Evolutionary conservation across 1,284 basidiomycete genomes (phyloP), one percentile per base, ranked within the genome.

Genomic region (Sporisorium graminicola): DNA sequence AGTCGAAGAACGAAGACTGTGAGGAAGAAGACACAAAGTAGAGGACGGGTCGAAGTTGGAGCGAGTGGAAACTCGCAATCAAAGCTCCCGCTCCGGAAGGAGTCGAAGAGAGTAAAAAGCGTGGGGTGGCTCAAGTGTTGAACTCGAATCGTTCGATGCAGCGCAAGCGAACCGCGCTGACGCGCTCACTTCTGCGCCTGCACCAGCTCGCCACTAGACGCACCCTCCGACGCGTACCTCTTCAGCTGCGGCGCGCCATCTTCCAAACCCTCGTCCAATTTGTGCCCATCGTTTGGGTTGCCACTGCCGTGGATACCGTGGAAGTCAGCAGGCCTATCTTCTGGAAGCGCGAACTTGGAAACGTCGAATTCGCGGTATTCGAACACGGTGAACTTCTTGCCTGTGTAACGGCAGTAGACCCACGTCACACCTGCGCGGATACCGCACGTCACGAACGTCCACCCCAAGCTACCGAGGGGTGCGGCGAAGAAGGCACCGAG

Each of bases 401-500:
- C 77, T 20, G 66, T 80, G 47, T 60, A 51, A 9, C 55, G 53
- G 56, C 71, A 78, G 63, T 61, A 75, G 13, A 79, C 29, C 56
- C 64, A 82, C 31, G 54, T 69, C 2, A 63, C 33, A 4, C 37
- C 63, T 4, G 79, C 66, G 5, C 84, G 62, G 33, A 79, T 40
- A 6, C 46, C 81, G 22, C 74, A 77, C 4, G 79, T 77, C 9
- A 58, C 80, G 58, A 83, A 80, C 3, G 81, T 77, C 59, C 77
- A 85, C 24, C 82, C 81, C 22, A 85, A 14, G 40, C 71, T 78
- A 46, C 83, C 84, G 9, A 85, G 52, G 4, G 84, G 84, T 12
- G 84, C 84, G 31, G 82, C 80, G 27, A 85, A 76, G 60, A 85
- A 85, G 0, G 83, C 84, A n/a, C 82, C 81, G 9, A 85, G 61